A percentile compares a stretch with the other conserved stretches of the same genome.
Conservation (phyloP, 1,284 basidiomycete genomes). For the Melanopsichium pennsylvanicum region DNA sequence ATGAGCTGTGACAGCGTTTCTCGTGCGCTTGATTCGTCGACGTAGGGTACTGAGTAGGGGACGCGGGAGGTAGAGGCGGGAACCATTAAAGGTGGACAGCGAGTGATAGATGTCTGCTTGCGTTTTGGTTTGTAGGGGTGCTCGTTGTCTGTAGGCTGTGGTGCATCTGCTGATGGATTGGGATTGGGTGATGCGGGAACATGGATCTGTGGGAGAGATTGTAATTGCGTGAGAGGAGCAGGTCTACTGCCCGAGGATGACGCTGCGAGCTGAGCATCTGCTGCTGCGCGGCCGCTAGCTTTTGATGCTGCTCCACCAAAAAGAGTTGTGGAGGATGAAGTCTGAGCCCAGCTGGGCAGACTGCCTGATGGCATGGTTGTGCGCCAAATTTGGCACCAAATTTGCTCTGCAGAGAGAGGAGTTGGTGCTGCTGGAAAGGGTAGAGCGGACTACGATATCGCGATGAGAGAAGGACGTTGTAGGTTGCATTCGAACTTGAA, state of each 20-base stretch:
- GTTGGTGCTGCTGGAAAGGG: no score
- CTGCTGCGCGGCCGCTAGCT: constrained; percentile 6
- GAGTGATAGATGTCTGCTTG: constrained; percentile 29
- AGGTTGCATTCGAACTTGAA: neutral
- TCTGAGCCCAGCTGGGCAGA: constrained; percentile 38
- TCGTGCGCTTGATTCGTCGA: constrained; percentile 23
- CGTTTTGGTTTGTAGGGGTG: constrained; percentile 30
- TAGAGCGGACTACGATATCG: no score
- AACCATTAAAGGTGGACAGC: constrained; percentile 12
- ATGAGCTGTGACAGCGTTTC: constrained; percentile 31
- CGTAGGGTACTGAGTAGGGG: constrained; percentile 15
- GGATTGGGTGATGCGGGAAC: neutral
- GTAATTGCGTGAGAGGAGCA: neutral
- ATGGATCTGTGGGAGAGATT: neutral
- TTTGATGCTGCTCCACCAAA: constrained; percentile 22
- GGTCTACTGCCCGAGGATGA: neutral
- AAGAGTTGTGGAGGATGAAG: constrained; percentile 27
- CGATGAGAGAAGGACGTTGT: constrained; percentile 1
- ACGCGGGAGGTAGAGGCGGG: constrained; percentile 20
- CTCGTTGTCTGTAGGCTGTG: constrained; percentile 3
- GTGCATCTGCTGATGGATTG: neutral
- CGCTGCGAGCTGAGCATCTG: constrained; percentile 5
- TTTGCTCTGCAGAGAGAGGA: neutral
- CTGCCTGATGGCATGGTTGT: constrained; percentile 25
- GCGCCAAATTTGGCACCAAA: no score